Evolutionary conservation across 352 stramenopile species (phyloP).

Genomic region (Globisporangium paddicum): DNA sequence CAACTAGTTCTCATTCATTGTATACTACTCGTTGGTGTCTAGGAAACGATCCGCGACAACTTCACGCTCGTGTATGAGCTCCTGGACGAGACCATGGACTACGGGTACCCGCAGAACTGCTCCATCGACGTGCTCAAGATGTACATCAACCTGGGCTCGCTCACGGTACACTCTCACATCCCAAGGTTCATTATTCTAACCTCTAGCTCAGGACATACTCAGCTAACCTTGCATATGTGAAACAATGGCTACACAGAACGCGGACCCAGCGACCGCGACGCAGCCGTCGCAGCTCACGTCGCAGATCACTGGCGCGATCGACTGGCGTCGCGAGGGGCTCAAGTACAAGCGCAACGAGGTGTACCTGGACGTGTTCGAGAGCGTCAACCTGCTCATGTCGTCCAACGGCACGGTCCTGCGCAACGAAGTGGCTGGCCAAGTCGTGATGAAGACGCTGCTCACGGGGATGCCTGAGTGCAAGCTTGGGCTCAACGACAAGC

Average conservation of each 20-base stretch:
- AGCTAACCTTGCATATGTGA: too few relatives aligned
- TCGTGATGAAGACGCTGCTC: slow-evolving; percentile 98
- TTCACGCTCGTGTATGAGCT: slow-evolving; percentile 99
- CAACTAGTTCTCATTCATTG: too few relatives aligned
- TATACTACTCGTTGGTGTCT: not conserved
- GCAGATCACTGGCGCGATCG: slow-evolving; percentile 87
- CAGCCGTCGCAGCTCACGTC: slow-evolving; percentile 83
- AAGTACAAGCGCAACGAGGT: slow-evolving; percentile 99
- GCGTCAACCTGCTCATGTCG: slow-evolving; percentile 96
- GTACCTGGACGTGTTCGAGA: slow-evolving; percentile 97
- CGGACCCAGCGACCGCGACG: slow-evolving; percentile 89
- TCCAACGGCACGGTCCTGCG: slow-evolving; percentile 91
- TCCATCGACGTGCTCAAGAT: slow-evolving; percentile 96
- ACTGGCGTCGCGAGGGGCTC: slow-evolving; percentile 94
- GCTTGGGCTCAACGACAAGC: slow-evolving; percentile 97
- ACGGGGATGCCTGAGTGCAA: slow-evolving; percentile 99
- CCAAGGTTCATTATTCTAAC: too few relatives aligned
- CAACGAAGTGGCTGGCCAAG: slow-evolving; percentile 95
- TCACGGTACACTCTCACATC: slow-evolving; percentile 34
- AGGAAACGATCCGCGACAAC: slow-evolving; percentile 96
- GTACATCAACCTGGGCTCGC: slow-evolving; percentile 96
- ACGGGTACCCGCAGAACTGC: slow-evolving; percentile 98
- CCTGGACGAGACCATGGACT: slow-evolving; percentile 99
- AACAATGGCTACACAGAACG: too few relatives aligned
- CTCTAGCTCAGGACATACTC: too few relatives aligned